Percentiles rank a stretch among this genome's conserved stretches.
Evolutionary conservation across 2,329 filamentous ascomycete genomes (phyloP).

Genomic region (Microascus cirrosus): DNA sequence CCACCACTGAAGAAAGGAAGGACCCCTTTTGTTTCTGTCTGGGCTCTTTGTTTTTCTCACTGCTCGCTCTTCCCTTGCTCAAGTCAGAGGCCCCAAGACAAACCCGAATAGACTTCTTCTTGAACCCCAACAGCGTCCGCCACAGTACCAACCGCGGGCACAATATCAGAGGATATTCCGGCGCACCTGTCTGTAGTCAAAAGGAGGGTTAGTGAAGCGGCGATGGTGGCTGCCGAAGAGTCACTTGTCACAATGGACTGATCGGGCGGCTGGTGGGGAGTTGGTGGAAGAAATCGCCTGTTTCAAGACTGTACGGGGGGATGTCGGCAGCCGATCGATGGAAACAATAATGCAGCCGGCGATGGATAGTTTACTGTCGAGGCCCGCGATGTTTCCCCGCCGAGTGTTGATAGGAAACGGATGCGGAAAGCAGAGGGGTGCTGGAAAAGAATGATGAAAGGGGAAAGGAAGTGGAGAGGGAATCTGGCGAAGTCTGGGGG

Average conservation of each 20-base stretch:
- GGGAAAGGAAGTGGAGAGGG: constrained; percentile 1
- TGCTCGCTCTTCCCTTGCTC: constrained; percentile 1
- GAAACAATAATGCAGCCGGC: neutral
- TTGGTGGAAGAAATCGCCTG: neutral
- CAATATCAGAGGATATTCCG: neutral
- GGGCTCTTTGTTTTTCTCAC: constrained; percentile 1
- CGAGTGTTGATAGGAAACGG: neutral
- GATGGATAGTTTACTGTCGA: neutral
- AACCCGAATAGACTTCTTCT: constrained; percentile 1
- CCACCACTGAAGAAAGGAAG: constrained; percentile 8
- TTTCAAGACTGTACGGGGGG: neutral
- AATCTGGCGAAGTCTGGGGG: neutral
- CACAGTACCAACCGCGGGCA: neutral
- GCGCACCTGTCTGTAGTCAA: neutral
- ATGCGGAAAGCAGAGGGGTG: neutral
- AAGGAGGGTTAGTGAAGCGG: neutral
- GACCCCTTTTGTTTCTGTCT: constrained; percentile 8
- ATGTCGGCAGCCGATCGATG: neutral
- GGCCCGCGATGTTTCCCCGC: neutral
- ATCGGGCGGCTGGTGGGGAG: neutral
- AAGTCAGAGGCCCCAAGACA: neutral
- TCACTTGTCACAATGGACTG: neutral
- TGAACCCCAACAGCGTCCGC: neutral
- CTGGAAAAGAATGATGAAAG: neutral
- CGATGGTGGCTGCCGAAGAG: neutral